Base-by-base conservation (phyloP, 1,139 yeast genomes). In the Scheffersomyces parashehatae region DNA sequence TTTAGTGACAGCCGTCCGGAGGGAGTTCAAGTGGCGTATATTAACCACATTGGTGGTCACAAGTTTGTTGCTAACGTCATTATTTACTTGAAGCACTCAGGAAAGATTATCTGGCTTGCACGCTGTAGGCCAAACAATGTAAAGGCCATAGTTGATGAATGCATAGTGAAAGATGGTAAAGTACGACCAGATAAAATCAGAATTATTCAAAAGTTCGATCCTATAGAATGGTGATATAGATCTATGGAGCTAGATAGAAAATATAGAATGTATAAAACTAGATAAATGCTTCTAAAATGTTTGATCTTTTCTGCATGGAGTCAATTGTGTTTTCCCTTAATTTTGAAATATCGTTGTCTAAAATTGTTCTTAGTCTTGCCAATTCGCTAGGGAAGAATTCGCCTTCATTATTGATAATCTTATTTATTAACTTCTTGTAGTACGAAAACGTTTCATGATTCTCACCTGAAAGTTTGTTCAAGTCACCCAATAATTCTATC, bases 21-120 rank as follows among this genome's bases (percentile, higher is more conserved):
- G 32, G 98, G 98, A 3, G 87, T 85, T 2, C 67, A 71, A 10
- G 88, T 90, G 3, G 71, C 77, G 3, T 89, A 65, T 55, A 76
- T 87, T 16, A 89, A 88, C 58, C 99, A 93, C 63, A 85, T 93
- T 28, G 99, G 99, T 3, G 98, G 98, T 2, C 99, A 93, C 65
- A 93, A 93, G 59, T 93, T 73, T 63, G 88, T 93, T 1, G 97
- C 98, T 2, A 93, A 93, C 64, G 87, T 88, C 2, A 75, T 89
- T 42, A 78, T 91, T 26, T 90, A 88, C 58, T 66, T 83, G 49
- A 81, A 77, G 51, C 45, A 54, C 10, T 68, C 84, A 3, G 96
- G 95, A 11, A 85, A 87, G 54, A 81, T 85, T 47, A 79, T 90
- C 30, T 90, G 98, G 97, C 70, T 89, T 57, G 98, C 96, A 0